A percentile compares a stretch with the other conserved stretches of the same genome.
Evolutionary conservation across 305 asterid species (phyloP).

Genomic region (Solanum hybrid): DNA sequence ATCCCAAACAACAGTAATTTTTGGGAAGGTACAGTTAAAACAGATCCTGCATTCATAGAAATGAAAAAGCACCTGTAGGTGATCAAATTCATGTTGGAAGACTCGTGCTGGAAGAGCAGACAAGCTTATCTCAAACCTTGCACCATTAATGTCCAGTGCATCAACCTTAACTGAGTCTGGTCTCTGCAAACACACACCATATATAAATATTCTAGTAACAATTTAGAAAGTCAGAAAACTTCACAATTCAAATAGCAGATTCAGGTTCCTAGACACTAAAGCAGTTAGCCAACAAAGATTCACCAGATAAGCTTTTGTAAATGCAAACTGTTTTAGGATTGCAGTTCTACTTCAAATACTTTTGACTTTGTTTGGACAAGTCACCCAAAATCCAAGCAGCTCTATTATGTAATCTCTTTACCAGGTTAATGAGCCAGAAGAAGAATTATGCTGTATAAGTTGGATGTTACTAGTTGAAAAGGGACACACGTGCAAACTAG

Average conservation of each 20-base stretch:
- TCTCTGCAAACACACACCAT: conserved; percentile 46
- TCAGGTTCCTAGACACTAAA: neutral
- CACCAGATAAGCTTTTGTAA: neutral
- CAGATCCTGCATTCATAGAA: neutral
- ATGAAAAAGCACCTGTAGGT: conserved; percentile 52
- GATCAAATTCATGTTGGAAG: conserved; percentile 93
- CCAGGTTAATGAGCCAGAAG: neutral
- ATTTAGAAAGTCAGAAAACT: neutral
- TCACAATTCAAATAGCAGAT: neutral
- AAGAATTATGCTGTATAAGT: neutral
- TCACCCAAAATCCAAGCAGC: neutral
- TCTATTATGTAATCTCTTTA: neutral
- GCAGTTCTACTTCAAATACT: neutral
- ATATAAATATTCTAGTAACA: neutral
- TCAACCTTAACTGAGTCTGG: conserved; percentile 75
- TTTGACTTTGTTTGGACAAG: neutral
- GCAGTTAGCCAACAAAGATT: neutral
- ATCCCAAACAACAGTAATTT: neutral
- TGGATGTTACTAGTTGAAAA: neutral
- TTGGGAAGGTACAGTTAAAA: neutral
- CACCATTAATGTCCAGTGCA: conserved; percentile 74
- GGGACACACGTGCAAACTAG: neutral
- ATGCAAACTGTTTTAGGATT: neutral
- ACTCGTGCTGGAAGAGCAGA: conserved; percentile 76
- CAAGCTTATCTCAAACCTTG: conserved; percentile 57